Evolutionary conservation across 345 rosid genomes (phyloP), one percentile per base, ranked within the genome.

Genomic region (Turritis glabra): DNA sequence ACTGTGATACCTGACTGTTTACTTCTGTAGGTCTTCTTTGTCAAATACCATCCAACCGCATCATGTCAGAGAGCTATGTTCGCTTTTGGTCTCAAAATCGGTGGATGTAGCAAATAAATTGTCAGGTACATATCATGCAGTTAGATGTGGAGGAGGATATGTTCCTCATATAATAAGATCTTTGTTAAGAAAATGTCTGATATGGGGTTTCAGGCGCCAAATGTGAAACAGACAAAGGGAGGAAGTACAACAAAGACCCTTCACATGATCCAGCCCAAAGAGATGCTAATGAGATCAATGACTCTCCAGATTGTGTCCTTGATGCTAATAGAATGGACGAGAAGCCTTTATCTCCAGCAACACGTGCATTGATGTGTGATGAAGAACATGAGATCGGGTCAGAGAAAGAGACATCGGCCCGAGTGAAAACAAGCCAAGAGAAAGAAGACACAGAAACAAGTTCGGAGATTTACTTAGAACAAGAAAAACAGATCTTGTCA

Each of bases 351-450:
- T 86, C 86, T 62, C 87, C 88, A 47, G 90, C 79, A 61, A 86
- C 85, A 59, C 83, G 84, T 12, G 87, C 87, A 67, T 73, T 84
- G 80, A 81, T 84, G 89, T 88, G 92, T 79, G 87, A 86, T 71
- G 92, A 88, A 40, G 81, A 88, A 61, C 87, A 81, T 67, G 56
- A 69, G 69, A 40, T 78, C 17, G 30, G 38, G 8, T 43, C 77
- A 65, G 77, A 72, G 77, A 77, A 65, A 72, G 73, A 71, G 30
- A 48, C 67, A n/a, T 71, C 22, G 3, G 41, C 77, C 13, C 5
- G 12, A 38, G 68, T 71, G 26, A 68, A 56, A 77, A 43, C 66
- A 71, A 71, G 35, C 56, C 30, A 58, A 56, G 80, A 56, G 61
- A 63, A 64, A 40, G 58, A 72, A 72, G 81, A 66, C 38, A 55